Percentiles rank a stretch among this genome's conserved stretches.
phyloP scores from a whole-genome alignment of 2,329 filamentous ascomycete species.

The Sclerotinia nivalis region DNA sequence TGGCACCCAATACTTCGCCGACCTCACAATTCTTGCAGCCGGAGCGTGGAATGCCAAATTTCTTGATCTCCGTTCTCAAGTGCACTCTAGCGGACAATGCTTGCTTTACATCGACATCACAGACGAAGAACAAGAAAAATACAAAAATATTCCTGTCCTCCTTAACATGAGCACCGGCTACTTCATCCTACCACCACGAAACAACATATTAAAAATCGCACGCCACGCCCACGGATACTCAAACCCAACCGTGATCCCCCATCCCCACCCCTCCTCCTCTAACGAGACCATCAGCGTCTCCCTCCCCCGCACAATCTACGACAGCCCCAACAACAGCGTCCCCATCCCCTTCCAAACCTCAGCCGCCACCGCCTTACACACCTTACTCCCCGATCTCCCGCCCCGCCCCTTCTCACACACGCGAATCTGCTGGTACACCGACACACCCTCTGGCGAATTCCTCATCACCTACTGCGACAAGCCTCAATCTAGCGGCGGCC shows the following conservation, averaged over 20 bases:
- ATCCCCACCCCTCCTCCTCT: conserved; percentile 28
- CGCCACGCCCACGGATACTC: conserved; percentile 61
- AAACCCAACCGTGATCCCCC: conserved; percentile 43
- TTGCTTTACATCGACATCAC: conserved; percentile 77
- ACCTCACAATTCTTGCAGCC: conserved; percentile 76
- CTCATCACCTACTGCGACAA: conserved; percentile 52
- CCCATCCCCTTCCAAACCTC: conserved; percentile 32
- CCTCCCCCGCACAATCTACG: conserved; percentile 31
- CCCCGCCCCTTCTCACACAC: conserved; percentile 53
- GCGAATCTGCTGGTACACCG: conserved; percentile 64
- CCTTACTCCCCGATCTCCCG: conserved; percentile 56
- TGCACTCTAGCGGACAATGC: conserved; percentile 78
- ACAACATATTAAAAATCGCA: conserved; percentile 57
- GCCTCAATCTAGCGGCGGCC: conserved; percentile 41
- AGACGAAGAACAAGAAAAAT: conserved; percentile 63
- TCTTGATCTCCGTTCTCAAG: conserved; percentile 74
- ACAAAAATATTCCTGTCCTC: conserved; percentile 69
- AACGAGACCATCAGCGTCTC: conserved; percentile 27
- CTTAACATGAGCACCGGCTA: conserved; percentile 70
- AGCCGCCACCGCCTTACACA: conserved; percentile 30
- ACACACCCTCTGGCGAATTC: conserved; percentile 65
- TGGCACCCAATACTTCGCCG: conserved; percentile 57
- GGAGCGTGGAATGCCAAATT: conserved; percentile 84
- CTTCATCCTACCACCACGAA: conserved; percentile 71
- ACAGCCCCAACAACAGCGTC: conserved; percentile 31